phyloP scores from a whole-genome alignment of 2,329 filamentous ascomycete genomes.

The Hypoxylon sp. region DNA sequence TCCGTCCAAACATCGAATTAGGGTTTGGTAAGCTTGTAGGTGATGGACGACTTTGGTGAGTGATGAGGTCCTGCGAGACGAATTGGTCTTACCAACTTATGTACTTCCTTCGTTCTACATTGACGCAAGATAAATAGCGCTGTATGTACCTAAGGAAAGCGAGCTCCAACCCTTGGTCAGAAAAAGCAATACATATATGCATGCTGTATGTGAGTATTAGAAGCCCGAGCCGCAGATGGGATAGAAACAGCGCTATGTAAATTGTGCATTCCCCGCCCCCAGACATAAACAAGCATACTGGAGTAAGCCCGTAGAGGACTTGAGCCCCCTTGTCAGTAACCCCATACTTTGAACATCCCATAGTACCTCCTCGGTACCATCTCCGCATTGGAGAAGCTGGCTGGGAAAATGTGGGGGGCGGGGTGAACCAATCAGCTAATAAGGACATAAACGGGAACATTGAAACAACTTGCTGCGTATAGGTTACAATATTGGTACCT shows the following conservation, averaged over 20 bases:
- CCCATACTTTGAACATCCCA: slow-evolving; percentile 36
- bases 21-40: slow-evolving; percentile 25
- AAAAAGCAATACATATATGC: slow-evolving; percentile 24
- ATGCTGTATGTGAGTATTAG: slow-evolving; percentile 5
- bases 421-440: slow-evolving; percentile 46
- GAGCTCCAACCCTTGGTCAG: slow-evolving; percentile 13
- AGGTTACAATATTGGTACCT: slow-evolving; percentile 36
- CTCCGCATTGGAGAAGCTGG: slow-evolving; percentile 59
- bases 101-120: slow-evolving; percentile 14
- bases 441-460: slow-evolving; percentile 4
- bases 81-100: slow-evolving; percentile 11
- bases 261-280: slow-evolving; percentile 41
- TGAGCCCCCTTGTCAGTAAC: slow-evolving; percentile 33
- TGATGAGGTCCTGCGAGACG: slow-evolving; percentile 6
- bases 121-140: slow-evolving; percentile 19
- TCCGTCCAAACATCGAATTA: slow-evolving; percentile 8
- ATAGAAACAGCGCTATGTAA: slow-evolving; percentile 14
- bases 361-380: slow-evolving; percentile 42
- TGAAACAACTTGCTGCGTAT: slow-evolving; percentile 24
- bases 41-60: not conserved
- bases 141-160: slow-evolving; percentile 18
- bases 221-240: not conserved
- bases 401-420: slow-evolving; percentile 50
- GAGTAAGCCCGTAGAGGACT: slow-evolving; percentile 21
- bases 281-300: slow-evolving; percentile 39